Evolutionary conservation across 495 filamentous ascomycete species (phyloP).

Genomic region (Talaromyces trachyspermus): DNA sequence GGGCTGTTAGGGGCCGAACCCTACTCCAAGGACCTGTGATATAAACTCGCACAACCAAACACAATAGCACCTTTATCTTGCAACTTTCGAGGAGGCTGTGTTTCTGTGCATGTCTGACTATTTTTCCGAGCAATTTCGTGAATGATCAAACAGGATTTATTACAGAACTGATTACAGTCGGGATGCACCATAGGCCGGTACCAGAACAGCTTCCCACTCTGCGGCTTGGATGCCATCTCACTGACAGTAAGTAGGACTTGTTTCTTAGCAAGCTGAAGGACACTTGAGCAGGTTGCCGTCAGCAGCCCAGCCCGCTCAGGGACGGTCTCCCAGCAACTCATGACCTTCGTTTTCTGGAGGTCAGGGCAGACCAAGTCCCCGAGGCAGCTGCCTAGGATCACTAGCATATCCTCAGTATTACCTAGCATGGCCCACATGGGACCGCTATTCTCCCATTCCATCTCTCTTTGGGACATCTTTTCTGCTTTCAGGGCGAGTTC

Average conservation of each 20-base stretch:
- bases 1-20: too few species aligned
- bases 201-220: not conserved
- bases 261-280: not conserved
- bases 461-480: not conserved
- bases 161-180: not conserved
- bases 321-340: not conserved
- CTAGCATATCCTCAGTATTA: not conserved
- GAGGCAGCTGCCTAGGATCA: not conserved
- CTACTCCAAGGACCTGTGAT: not conserved
- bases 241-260: not conserved
- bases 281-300: not conserved
- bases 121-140: not conserved
- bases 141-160: not conserved
- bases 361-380: constrained; percentile 1
- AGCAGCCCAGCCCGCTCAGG: not conserved
- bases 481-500: not conserved
- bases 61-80: not conserved
- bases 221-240: not conserved
- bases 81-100: not conserved
- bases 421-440: not conserved
- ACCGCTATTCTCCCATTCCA: not conserved
- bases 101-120: not conserved
- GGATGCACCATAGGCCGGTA: not conserved
- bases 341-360: not conserved
- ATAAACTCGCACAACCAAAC: not conserved